A percentile compares a stretch with the other conserved stretches of the same genome.
Conservation (phyloP, 225 moss, liverwort and hornwort species). For the Sphagnum tenellum region DNA sequence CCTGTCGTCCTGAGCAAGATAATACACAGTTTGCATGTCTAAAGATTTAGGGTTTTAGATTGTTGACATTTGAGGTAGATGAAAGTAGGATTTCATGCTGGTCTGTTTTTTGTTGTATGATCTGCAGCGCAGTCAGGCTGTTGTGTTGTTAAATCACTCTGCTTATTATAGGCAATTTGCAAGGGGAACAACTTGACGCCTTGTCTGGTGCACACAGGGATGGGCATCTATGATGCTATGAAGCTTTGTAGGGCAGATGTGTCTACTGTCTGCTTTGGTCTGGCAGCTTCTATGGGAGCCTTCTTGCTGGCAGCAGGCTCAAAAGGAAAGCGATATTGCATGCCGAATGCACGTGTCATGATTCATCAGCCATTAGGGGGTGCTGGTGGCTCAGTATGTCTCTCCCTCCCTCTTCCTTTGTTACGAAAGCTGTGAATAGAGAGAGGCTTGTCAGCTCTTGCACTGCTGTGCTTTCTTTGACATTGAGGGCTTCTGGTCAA, state of each 20-base stretch:
- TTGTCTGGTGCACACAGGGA: constrained; percentile 30
- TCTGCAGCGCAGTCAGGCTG: too few relatives aligned
- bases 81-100: too few relatives aligned
- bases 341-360: constrained; percentile 97
- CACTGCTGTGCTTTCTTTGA: too few relatives aligned
- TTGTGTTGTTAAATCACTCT: too few relatives aligned
- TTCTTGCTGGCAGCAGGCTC: constrained; percentile 78
- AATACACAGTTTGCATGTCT: background rate
- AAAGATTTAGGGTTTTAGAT: background rate
- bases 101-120: too few relatives aligned
- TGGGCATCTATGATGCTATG: constrained; percentile 99
- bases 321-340: constrained; percentile 91
- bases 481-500: background rate
- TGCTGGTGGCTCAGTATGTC: constrained; percentile 60
- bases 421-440: too few relatives aligned
- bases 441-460: too few relatives aligned
- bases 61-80: too few relatives aligned
- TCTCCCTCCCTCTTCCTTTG: background rate
- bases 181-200: background rate
- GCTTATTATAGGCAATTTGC: too few relatives aligned
- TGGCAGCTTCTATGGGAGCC: constrained; percentile 97
- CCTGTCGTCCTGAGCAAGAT: too few relatives aligned
- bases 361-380: constrained; percentile 97
- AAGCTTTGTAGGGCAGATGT: constrained; percentile 95
- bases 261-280: constrained; percentile 85